These are phyloP conservation scores for Solanum chaucha DNA, from an alignment of 257 asterid genomes.

Conservation along the genomic window DNA sequence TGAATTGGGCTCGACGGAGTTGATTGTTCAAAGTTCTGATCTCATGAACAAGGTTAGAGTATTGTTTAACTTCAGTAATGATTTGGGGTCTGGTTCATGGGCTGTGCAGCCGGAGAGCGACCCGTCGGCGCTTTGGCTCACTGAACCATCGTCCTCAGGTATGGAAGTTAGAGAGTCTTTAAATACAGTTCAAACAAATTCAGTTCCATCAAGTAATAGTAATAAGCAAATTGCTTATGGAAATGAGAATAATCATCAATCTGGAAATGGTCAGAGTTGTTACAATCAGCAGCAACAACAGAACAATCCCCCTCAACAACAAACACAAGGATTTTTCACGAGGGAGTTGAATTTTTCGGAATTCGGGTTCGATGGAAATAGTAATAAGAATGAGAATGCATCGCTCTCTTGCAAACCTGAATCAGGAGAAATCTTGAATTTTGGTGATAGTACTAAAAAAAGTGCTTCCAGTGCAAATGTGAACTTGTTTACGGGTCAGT, in stretches of 20 bases:
- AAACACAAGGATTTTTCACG: neutral
- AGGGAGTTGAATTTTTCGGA: constrained; percentile 11
- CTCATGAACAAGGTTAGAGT: constrained; percentile 16
- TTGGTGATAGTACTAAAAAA: constrained; percentile 1
- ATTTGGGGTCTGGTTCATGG: constrained; percentile 11
- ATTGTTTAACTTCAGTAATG: constrained; percentile 14
- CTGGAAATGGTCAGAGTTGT: neutral
- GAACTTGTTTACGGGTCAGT: neutral
- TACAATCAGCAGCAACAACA: neutral
- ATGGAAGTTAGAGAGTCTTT: neutral
- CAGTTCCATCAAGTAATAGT: neutral
- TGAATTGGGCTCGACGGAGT: constrained; percentile 24
- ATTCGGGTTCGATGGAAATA: constrained; percentile 1
- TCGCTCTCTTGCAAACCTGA: constrained; percentile 10
- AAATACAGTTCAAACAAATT: neutral
- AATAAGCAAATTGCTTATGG: constrained; percentile 1
- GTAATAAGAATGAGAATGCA: neutral
- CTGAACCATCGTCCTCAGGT: constrained; percentile 6
- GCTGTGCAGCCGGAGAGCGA: constrained; percentile 18
- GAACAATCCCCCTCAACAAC: neutral
- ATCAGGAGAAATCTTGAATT: constrained; percentile 13
- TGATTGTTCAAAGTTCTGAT: constrained; percentile 13
- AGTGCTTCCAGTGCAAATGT: neutral
- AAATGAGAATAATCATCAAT: neutral
- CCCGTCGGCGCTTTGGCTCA: constrained; percentile 19